Evolutionary conservation across 2,329 filamentous ascomycete species (phyloP).

Genomic region (Epichloe sp.): DNA sequence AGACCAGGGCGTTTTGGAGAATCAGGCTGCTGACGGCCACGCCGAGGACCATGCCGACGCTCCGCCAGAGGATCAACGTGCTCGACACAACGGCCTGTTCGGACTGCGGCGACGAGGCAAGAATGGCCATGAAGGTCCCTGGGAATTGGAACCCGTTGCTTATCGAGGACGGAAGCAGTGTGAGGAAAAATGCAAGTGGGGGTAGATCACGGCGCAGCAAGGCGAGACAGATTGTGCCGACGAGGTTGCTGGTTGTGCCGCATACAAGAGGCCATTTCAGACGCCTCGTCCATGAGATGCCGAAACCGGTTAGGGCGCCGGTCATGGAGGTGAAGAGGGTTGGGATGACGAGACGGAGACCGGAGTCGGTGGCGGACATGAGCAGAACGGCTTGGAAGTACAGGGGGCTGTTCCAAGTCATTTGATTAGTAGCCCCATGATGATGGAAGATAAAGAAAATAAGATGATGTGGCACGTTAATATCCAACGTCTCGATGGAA

Average conservation of each 20-base stretch:
- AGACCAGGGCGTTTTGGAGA: slow-evolving; percentile 55
- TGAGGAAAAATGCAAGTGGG: slow-evolving; percentile 35
- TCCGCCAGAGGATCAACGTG: slow-evolving; percentile 59
- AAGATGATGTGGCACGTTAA: background rate
- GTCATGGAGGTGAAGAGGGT: slow-evolving; percentile 40
- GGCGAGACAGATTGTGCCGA: slow-evolving; percentile 37
- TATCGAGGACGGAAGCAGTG: slow-evolving; percentile 41
- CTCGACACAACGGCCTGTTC: slow-evolving; percentile 58
- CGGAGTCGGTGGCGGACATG: slow-evolving; percentile 55
- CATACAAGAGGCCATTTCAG: slow-evolving; percentile 45
- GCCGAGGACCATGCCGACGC: slow-evolving; percentile 60
- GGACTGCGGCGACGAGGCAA: slow-evolving; percentile 43
- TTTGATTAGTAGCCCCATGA: too few relatives aligned
- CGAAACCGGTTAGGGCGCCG: slow-evolving; percentile 46
- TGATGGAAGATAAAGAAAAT: background rate
- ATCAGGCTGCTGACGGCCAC: slow-evolving; percentile 58
- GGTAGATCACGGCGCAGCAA: slow-evolving; percentile 38
- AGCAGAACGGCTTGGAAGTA: slow-evolving; percentile 67
- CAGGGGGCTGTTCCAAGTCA: slow-evolving; percentile 31
- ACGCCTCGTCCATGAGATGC: slow-evolving; percentile 45
- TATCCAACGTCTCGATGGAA: too few relatives aligned
- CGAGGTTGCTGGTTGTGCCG: slow-evolving; percentile 34
- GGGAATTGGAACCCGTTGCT: slow-evolving; percentile 55
- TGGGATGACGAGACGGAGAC: slow-evolving; percentile 56
- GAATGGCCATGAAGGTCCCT: slow-evolving; percentile 47